Base-by-base conservation (phyloP, 2,329 filamentous ascomycete genomes). In the Sporothrix euskadiensis region DNA sequence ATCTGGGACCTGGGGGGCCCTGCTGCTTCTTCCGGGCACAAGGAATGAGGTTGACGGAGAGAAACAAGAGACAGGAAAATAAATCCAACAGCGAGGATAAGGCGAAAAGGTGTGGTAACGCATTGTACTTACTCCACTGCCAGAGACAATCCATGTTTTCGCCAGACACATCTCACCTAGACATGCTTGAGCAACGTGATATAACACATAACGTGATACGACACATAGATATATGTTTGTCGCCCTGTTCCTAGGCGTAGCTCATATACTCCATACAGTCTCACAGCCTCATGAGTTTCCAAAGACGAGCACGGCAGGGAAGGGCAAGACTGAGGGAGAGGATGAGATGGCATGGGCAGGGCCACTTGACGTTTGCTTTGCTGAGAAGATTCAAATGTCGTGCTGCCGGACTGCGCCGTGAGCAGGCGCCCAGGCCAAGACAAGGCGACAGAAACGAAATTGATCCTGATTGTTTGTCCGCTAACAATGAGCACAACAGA, bases 231-330 rank as follows among this genome's bases (percentile, higher is more conserved):
- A 39, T 47, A 30, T 16, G 52, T 14, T 26, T 44, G 39, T 22
- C 12, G 41, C 41, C 39, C n/a, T 54, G 26, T 32, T 26, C 22
- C 41, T 22, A 16, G n/a, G 61, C 39, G 39, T 30, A 47, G n/a
- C 30, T 49, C 56, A 71, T 73, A n/a, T 71, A 73, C 39, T 59
- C 69, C 35, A 35, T 56, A 73, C 72, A 73, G 68, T 73, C 30
- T 49, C 68, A 73, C 72, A 71, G 49, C 56, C 16, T n/a, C 72
- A 32, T 49, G 22, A 56, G 72, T 70, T 70, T 73, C 56, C 32
- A 70, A 10, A 73, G 72, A 47, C 66, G 71, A 70, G 44, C 66
- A 73, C 72, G 19, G 14, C 72, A 73, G 72, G 65, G 35, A 70
- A 49, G 14, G 26, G 32, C 10, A 57, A 22, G 14, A 26, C 26